These are phyloP conservation scores for Cercospora sp. DNA, from an alignment of 2,329 filamentous ascomycete species.

Conservation along the genomic window DNA sequence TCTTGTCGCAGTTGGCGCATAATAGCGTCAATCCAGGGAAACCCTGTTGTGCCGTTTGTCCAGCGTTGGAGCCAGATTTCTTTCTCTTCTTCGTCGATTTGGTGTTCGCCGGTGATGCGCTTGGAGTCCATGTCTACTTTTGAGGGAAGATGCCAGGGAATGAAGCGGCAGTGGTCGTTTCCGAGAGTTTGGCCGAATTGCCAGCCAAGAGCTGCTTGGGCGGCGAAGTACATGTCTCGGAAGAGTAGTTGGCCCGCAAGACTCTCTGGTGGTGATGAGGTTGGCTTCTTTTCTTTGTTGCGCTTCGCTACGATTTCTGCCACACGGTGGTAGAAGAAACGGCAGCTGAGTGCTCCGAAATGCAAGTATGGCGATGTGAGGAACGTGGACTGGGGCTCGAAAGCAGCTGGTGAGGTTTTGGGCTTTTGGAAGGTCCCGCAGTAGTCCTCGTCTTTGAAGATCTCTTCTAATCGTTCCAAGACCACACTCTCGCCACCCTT, in stretches of 20 bases:
- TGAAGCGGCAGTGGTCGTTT: conserved; percentile 69
- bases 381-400: conserved; percentile 71
- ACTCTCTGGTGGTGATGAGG: conserved; percentile 62
- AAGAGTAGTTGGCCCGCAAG: conserved; percentile 73
- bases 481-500: conserved; percentile 70
- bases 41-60: conserved; percentile 68
- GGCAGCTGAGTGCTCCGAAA: conserved; percentile 69
- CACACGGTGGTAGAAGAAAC: conserved; percentile 72
- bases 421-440: conserved; percentile 75
- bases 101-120: conserved; percentile 60
- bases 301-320: conserved; percentile 62
- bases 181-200: conserved; percentile 64
- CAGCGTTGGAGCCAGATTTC: conserved; percentile 68
- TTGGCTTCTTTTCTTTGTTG: conserved; percentile 54
- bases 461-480: conserved; percentile 57
- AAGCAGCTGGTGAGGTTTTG: conserved; percentile 70
- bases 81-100: conserved; percentile 62
- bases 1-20: conserved; percentile 72
- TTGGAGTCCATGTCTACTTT: conserved; percentile 53
- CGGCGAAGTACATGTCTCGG: conserved; percentile 80
- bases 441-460: conserved; percentile 64
- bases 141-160: conserved; percentile 75
- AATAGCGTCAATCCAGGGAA: conserved; percentile 77
- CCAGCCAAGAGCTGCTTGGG: conserved; percentile 67
- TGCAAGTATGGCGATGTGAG: conserved; percentile 72